These are phyloP conservation scores for Suillus cothurnatus DNA, from an alignment of 768 basidiomycete genomes.

Conservation along the genomic window DNA sequence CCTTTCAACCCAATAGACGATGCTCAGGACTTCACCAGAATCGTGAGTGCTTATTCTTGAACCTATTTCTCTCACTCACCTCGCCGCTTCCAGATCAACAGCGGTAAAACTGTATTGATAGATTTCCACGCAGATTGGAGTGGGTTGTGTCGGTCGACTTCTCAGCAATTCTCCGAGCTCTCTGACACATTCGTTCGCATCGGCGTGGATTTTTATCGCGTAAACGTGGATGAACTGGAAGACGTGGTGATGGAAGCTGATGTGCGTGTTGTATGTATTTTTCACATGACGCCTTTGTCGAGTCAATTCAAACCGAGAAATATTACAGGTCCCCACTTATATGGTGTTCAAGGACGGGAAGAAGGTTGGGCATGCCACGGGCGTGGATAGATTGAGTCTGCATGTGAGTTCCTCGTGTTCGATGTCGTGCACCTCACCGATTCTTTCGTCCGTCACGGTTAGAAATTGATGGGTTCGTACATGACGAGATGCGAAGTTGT, in stretches of 20 bases:
- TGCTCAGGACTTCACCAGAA: constrained; percentile 19
- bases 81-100: constrained; percentile 25
- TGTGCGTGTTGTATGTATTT: constrained; percentile 55
- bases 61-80: background rate
- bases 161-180: constrained; percentile 22
- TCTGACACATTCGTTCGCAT: constrained; percentile 28
- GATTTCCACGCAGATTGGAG: constrained; percentile 24
- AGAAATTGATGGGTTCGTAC: constrained; percentile 26
- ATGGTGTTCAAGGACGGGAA: constrained; percentile 35
- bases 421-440: background rate
- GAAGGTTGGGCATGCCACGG: constrained; percentile 26
- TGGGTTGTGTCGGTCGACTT: constrained; percentile 13
- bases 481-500: constrained; percentile 9
- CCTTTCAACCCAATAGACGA: constrained; percentile 20
- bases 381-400: constrained; percentile 28
- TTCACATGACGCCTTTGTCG: background rate
- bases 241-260: constrained; percentile 60
- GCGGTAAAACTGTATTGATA: constrained; percentile 25
- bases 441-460: background rate
- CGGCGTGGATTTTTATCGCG: constrained; percentile 65
- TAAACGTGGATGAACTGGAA: constrained; percentile 65
- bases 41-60: constrained; percentile 15
- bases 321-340: constrained; percentile 25
- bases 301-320: background rate
- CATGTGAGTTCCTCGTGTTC: constrained; percentile 23